These are phyloP conservation scores for Megacollybia marginata DNA, from an alignment of 768 basidiomycete genomes.

Conservation along the genomic window DNA sequence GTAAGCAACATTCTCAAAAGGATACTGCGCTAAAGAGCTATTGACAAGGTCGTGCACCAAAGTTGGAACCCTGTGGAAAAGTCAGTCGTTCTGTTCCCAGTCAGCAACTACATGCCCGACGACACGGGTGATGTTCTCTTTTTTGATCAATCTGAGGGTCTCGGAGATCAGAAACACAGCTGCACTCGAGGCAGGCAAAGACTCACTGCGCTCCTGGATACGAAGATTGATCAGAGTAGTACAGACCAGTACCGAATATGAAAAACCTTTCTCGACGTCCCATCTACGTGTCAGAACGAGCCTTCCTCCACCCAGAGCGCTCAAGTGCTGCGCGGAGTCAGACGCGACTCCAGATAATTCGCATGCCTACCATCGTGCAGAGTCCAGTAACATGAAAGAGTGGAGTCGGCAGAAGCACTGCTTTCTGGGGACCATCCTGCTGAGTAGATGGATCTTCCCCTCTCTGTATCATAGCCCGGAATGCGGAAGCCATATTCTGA, in stretches of 20 bases:
- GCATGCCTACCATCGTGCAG: background rate
- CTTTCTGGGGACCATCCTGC: slow-evolving; percentile 36
- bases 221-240: background rate
- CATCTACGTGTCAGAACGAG: slow-evolving; percentile 51
- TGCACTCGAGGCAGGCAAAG: slow-evolving; percentile 24
- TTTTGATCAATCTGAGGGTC: slow-evolving; percentile 33
- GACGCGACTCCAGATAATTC: too few species aligned
- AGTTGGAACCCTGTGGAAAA: slow-evolving; percentile 43
- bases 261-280: slow-evolving; percentile 46
- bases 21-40: slow-evolving; percentile 36
- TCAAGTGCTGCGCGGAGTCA: slow-evolving; percentile 35
- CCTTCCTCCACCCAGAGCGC: slow-evolving; percentile 47
- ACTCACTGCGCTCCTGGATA: background rate
- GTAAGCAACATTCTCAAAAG: slow-evolving; percentile 42
- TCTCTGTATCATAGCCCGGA: too few species aligned
- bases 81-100: background rate
- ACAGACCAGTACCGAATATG: background rate
- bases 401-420: slow-evolving; percentile 48
- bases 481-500: too few species aligned
- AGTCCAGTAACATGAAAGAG: slow-evolving; percentile 55
- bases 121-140: slow-evolving; percentile 46
- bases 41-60: slow-evolving; percentile 57
- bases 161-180: background rate
- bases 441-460: slow-evolving; percentile 2
- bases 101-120: slow-evolving; percentile 34